These are phyloP conservation scores for Pestalotiopsis sp. DNA, from an alignment of 2,329 filamentous ascomycete species.

Conservation along the genomic window DNA sequence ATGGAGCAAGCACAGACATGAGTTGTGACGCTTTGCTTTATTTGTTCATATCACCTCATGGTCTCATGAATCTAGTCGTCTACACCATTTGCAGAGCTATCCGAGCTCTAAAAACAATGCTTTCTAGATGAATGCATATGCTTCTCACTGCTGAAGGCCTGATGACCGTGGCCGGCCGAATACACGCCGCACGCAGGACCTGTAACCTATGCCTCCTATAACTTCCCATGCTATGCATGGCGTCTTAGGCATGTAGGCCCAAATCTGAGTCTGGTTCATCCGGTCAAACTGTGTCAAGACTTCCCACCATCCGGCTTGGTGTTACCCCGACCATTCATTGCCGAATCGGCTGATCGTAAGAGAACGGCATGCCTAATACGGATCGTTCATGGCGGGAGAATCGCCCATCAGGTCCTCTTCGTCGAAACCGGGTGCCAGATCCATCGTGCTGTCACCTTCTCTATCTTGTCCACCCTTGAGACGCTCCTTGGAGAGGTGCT, in stretches of 20 bases:
- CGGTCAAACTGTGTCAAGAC: no score
- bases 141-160: not conserved
- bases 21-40: not conserved
- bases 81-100: not conserved
- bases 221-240: no score
- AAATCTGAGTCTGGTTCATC: no score
- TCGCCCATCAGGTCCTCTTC: slow-evolving; percentile 66
- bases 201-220: no score
- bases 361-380: not conserved
- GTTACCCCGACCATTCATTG: not conserved
- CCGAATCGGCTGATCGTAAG: not conserved
- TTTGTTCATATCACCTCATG: slow-evolving; percentile 2
- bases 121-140: not conserved
- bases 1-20: not conserved
- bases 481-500: slow-evolving; percentile 47
- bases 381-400: slow-evolving; percentile 18
- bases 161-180: not conserved
- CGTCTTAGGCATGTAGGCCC: no score
- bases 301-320: no score
- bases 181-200: not conserved
- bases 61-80: slow-evolving; percentile 6
- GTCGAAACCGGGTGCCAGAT: slow-evolving; percentile 53
- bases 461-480: slow-evolving; percentile 45
- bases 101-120: not conserved
- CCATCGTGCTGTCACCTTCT: slow-evolving; percentile 37